These are phyloP conservation scores for Artemisia annua DNA, from an alignment of 129 eudicot genomes.

Conservation along the genomic window DNA sequence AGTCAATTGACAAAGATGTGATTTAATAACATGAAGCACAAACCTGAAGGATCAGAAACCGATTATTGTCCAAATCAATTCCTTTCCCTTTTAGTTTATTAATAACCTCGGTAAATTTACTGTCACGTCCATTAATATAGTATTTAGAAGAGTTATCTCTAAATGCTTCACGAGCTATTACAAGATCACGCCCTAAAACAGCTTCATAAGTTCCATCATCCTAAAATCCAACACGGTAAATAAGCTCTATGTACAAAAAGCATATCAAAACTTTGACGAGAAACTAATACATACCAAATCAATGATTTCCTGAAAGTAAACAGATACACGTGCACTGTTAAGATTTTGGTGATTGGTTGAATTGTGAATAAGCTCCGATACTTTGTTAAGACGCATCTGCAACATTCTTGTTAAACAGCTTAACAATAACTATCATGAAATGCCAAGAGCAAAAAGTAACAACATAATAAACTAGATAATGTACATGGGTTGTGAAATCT, in stretches of 20 bases:
- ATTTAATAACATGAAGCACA: background rate
- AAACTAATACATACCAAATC: constrained; percentile 60
- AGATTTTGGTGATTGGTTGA: constrained; percentile 91
- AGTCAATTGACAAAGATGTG: background rate
- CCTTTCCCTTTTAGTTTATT: constrained; percentile 85
- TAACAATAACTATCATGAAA: background rate
- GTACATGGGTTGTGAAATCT: background rate
- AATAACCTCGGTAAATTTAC: constrained; percentile 87
- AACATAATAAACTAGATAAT: background rate
- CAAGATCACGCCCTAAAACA: constrained; percentile 83
- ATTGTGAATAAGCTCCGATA: constrained; percentile 95
- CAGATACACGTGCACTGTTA: constrained; percentile 90
- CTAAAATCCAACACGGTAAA: constrained; percentile 33
- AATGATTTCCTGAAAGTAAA: constrained; percentile 88
- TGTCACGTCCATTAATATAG: constrained; percentile 65
- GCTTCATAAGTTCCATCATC: constrained; percentile 78
- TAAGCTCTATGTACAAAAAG: background rate
- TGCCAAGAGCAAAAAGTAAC: too few relatives aligned
- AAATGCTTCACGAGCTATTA: constrained; percentile 81
- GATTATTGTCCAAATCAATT: constrained; percentile 93
- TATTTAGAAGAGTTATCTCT: constrained; percentile 82
- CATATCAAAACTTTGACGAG: background rate
- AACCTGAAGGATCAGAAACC: constrained; percentile 96
- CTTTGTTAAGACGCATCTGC: constrained; percentile 98
- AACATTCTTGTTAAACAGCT: background rate